phyloP scores from a whole-genome alignment of 495 filamentous ascomycete genomes.

The Daldinia loculata region DNA sequence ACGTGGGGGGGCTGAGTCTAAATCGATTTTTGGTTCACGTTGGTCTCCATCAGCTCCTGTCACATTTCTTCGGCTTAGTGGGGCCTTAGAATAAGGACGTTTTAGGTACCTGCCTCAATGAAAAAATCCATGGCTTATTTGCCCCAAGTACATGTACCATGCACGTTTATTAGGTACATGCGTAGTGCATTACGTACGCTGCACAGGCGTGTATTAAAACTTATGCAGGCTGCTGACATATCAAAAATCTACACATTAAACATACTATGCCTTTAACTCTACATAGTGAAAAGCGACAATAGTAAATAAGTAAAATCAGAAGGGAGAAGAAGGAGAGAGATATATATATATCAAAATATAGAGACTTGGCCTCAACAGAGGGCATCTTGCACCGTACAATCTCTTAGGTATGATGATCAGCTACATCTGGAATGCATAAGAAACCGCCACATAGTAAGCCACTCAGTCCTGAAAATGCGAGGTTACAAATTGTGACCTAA shows the following conservation, averaged over 20 bases:
- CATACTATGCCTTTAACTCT: neutral
- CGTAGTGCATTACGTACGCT: neutral
- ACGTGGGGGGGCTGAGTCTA: conserved; percentile 41
- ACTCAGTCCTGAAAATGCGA: neutral
- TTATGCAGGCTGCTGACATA: neutral
- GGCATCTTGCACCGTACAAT: neutral
- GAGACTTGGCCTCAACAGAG: neutral
- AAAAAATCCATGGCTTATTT: neutral
- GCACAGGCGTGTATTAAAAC: neutral
- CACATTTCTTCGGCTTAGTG: conserved; percentile 26
- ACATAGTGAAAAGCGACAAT: too few species aligned
- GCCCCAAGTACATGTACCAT: neutral
- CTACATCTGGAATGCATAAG: neutral
- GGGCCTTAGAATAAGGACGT: conserved; percentile 5
- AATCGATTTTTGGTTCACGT: conserved; percentile 38
- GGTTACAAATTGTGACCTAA: neutral
- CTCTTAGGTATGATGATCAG: neutral
- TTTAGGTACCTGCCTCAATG: neutral
- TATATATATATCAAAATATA: neutral
- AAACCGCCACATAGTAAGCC: conserved; percentile 3
- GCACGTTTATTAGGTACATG: neutral
- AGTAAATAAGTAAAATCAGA: neutral
- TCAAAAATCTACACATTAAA: neutral
- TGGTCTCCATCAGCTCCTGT: conserved; percentile 34
- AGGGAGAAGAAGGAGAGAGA: neutral